Evolutionary conservation across 1,139 yeast species (phyloP), one percentile per base, ranked within the genome.

Genomic region (Candida neerlandica): DNA sequence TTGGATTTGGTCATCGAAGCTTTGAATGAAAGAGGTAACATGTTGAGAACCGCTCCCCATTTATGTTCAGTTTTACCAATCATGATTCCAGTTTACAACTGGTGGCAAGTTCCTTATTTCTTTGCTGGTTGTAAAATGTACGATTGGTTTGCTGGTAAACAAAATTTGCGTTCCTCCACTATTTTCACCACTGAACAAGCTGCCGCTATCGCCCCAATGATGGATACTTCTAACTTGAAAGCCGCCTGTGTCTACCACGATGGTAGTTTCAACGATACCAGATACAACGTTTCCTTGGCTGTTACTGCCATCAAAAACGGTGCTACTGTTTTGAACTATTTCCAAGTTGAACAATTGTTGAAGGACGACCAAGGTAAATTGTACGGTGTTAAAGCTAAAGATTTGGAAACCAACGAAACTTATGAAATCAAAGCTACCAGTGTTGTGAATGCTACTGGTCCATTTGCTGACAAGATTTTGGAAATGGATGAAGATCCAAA

Each of bases 71-170:
- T 94, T 48, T 79, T 92, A 60, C 98, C 98, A 40, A 92, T 92
- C 60, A 85, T 91, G 89, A 90, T 92, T 61, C 98, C 98, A 19
- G 92, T 91, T 54, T 92, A 92, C 77, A 85, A 84, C 64, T 89
- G 91, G 84, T 92, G 97, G 97, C 96, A 91, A 74, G 82, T 90
- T 52, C 98, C 98, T 47, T 92, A 92, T 75, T 91, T 88, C 75
- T 92, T 89, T 75, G 85, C 82, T 44, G 98, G 98, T 54, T 89
- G 95, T 65, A 89, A 91, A 71, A 79, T 88, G 82, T 92, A 92
- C 74, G 98, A 92, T 70, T 75, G 94, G 74, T 86, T 92, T 65
- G 97, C 98, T 37, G 98, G 97, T 46, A 75, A 79, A 57, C 95
- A 90, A 68, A 90, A 90, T 73, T 78, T 92, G 70, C 84, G 90